Conservation (phyloP, 257 asterid species). For the Forsythia suspensa region DNA sequence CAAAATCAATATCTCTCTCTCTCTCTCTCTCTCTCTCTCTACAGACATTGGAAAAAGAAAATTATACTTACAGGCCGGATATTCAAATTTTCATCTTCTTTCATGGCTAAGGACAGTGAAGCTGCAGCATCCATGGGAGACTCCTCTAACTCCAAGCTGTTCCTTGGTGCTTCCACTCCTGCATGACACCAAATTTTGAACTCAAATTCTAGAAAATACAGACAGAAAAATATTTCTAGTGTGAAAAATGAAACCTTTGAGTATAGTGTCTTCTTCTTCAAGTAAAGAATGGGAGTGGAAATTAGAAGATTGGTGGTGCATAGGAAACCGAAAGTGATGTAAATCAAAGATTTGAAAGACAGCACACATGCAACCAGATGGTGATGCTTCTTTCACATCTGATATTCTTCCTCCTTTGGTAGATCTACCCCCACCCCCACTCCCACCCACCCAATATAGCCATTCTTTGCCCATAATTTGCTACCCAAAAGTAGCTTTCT, state of each 20-base stretch:
- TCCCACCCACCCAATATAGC: constrained; percentile 57
- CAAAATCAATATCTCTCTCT: too few relatives aligned
- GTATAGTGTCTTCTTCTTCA: constrained; percentile 10
- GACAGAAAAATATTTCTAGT: neutral
- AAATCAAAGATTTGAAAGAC: constrained; percentile 74
- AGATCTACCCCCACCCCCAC: constrained; percentile 29
- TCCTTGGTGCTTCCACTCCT: constrained; percentile 90
- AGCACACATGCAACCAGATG: constrained; percentile 86
- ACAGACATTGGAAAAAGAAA: constrained; percentile 37
- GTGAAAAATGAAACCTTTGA: constrained; percentile 39
- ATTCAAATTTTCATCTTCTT: constrained; percentile 40
- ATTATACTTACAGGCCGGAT: constrained; percentile 50
- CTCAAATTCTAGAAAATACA: neutral
- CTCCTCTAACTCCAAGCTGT: constrained; percentile 73
- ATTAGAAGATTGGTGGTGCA: constrained; percentile 39
- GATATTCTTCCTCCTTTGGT: constrained; percentile 29
- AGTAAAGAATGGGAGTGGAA: constrained; percentile 22
- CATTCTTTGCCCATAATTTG: constrained; percentile 75
- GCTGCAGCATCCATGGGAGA: constrained; percentile 21
- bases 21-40: too few relatives aligned
- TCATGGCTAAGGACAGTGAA: constrained; percentile 11
- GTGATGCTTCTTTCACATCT: constrained; percentile 12
- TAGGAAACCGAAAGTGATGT: constrained; percentile 48
- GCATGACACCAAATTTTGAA: constrained; percentile 20
- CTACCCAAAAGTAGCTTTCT: neutral